Percentiles rank a stretch among this genome's conserved stretches.
These are phyloP conservation scores for Leccinum olivaceopallidum DNA, from an alignment of 768 basidiomycete species.

Conservation along the genomic window DNA sequence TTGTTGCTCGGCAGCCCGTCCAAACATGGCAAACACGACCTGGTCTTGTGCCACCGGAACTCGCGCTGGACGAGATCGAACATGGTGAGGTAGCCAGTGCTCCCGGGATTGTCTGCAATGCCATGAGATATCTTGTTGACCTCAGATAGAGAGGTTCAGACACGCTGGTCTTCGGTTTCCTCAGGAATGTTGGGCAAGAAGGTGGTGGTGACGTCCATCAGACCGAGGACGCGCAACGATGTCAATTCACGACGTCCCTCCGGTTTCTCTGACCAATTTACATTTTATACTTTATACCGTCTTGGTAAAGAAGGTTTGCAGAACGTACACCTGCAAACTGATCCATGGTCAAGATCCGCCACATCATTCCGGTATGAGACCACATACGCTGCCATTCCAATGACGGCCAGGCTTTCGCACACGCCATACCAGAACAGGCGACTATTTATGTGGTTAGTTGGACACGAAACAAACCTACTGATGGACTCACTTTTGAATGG, in stretches of 20 bases:
- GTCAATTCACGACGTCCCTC: conserved; percentile 49
- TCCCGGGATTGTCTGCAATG: conserved; percentile 90
- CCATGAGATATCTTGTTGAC: conserved; percentile 94
- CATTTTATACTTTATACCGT: conserved; percentile 84
- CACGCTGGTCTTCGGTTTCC: conserved; percentile 84
- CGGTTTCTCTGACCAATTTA: conserved; percentile 23
- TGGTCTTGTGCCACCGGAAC: conserved; percentile 75
- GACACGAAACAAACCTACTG: not conserved
- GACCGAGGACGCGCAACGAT: conserved; percentile 85
- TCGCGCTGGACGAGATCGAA: conserved; percentile 89
- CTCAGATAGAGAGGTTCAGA: conserved; percentile 87
- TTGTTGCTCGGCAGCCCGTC: conserved; percentile 64
- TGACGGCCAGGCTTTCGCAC: conserved; percentile 73
- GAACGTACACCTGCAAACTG: conserved; percentile 87
- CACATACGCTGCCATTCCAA: conserved; percentile 87
- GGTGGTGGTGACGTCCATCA: conserved; percentile 90
- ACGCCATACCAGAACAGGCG: conserved; percentile 94
- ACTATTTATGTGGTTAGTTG: conserved; percentile 38
- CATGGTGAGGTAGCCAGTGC: conserved; percentile 78
- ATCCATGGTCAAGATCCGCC: conserved; percentile 10
- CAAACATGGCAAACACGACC: conserved; percentile 96
- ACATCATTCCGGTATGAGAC: conserved; percentile 1
- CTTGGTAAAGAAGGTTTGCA: conserved; percentile 97
- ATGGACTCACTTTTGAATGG: conserved; percentile 72
- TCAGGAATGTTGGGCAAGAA: conserved; percentile 69